Evolutionary conservation across 1,284 basidiomycete species (phyloP).

Genomic region (Athelia psychrophila): DNA sequence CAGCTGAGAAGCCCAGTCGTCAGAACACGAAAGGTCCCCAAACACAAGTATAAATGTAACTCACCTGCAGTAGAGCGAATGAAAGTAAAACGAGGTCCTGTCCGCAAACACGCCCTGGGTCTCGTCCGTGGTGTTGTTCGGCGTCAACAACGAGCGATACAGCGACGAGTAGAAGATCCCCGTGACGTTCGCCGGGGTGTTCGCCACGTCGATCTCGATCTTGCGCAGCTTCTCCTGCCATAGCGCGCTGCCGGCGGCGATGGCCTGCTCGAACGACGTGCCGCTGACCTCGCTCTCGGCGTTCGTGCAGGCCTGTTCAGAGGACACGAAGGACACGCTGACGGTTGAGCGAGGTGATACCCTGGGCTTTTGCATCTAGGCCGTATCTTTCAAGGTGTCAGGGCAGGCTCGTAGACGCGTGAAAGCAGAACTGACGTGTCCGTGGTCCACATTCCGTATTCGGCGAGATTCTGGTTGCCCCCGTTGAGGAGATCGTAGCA

Average conservation of each 20-base stretch:
- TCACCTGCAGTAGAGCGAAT: slow-evolving; percentile 67
- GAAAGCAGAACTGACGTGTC: slow-evolving; percentile 39
- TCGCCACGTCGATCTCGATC: slow-evolving; percentile 58
- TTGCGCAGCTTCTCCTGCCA: slow-evolving; percentile 68
- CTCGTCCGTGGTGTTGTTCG: slow-evolving; percentile 72
- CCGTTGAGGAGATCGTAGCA: slow-evolving; percentile 64
- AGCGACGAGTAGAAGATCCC: slow-evolving; percentile 70
- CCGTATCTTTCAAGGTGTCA: slow-evolving; percentile 38
- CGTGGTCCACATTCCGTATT: slow-evolving; percentile 66
- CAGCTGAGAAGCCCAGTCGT: slow-evolving; percentile 36
- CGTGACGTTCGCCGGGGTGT: slow-evolving; percentile 58
- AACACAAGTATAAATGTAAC: slow-evolving; percentile 7
- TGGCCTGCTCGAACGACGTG: slow-evolving; percentile 54
- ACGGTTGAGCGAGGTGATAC: slow-evolving; percentile 61
- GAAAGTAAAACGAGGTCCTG: slow-evolving; percentile 61
- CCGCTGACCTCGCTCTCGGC: slow-evolving; percentile 60
- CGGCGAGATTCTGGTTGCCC: slow-evolving; percentile 55
- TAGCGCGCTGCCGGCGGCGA: slow-evolving; percentile 44
- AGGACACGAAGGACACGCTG: slow-evolving; percentile 62
- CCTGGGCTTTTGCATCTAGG: slow-evolving; percentile 60
- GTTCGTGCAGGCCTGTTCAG: slow-evolving; percentile 63
- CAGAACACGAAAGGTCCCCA: not conserved
- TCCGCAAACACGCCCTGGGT: slow-evolving; percentile 57
- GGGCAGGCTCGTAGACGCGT: not conserved
- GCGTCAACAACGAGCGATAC: slow-evolving; percentile 61